Evolutionary conservation across 106 monocot genomes (phyloP).

Genomic region (Phalaenopsis aphrodite): DNA sequence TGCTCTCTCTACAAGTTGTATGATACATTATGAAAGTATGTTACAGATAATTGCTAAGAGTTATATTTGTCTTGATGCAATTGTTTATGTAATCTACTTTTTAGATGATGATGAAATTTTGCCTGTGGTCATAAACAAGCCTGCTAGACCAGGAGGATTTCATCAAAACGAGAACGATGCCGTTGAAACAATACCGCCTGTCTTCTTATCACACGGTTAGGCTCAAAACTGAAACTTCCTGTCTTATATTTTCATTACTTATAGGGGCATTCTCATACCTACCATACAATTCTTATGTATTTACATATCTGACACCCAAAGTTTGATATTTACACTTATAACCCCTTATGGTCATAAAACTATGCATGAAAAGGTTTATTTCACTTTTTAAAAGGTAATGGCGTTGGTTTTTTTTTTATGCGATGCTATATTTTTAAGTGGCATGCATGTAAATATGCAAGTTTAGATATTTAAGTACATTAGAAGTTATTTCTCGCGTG

Average conservation of each 20-base stretch:
- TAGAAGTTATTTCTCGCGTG: not conserved
- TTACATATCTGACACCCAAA: no score
- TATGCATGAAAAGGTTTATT: no score
- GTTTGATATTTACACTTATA: no score
- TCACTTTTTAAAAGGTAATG: no score
- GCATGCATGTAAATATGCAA: no score
- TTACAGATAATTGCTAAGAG: not conserved
- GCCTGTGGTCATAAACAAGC: not conserved
- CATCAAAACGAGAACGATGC: not conserved
- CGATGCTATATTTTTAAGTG: no score
- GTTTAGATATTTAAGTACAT: no score
- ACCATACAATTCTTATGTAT: no score
- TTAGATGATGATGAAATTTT: not conserved
- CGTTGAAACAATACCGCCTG: not conserved
- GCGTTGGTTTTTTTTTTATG: no score
- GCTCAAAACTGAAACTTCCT: not conserved
- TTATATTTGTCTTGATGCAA: not conserved
- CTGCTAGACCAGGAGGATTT: not conserved
- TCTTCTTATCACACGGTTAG: conserved; percentile 1
- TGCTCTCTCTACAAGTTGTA: not conserved
- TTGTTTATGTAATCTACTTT: not conserved
- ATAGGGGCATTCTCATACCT: no score
- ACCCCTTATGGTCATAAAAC: no score
- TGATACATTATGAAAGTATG: not conserved
- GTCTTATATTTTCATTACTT: not conserved